Conservation (phyloP, 139 green algal genomes). For the Chloropicon primus region DNA sequence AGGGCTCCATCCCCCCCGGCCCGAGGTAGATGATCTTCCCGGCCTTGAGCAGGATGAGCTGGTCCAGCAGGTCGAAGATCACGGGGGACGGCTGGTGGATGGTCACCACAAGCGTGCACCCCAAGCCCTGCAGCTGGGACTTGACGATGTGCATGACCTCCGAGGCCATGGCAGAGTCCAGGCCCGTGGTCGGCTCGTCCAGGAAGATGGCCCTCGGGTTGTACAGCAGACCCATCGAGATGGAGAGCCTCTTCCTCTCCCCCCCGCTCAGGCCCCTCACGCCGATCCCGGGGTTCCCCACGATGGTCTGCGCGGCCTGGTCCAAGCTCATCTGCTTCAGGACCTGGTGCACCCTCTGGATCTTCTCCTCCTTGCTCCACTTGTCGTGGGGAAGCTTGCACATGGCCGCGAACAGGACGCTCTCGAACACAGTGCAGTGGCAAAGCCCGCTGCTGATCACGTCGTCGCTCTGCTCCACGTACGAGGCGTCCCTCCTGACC, state of each 20-base stretch:
- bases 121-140: not conserved
- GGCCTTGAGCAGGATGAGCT: conserved; percentile 2
- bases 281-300: not conserved
- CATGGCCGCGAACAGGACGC: not conserved
- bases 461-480: not conserved
- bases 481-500: not conserved
- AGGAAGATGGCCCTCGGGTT: not conserved
- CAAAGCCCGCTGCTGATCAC: not conserved
- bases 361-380: not conserved
- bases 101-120: conserved; percentile 1
- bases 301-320: not conserved
- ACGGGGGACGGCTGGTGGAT: conserved; percentile 3
- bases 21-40: not conserved
- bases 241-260: not conserved
- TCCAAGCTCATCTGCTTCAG: not conserved
- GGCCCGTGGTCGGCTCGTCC: not conserved
- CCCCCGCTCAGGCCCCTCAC: not conserved
- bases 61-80: conserved; percentile 3
- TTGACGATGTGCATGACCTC: not conserved
- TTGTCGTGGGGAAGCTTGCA: not conserved
- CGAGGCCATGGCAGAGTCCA: not conserved
- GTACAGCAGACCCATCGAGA: not conserved
- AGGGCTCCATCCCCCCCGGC: not conserved
- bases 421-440: not conserved
- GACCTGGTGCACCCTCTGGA: not conserved